These are phyloP conservation scores for Fusarium torreyae DNA, from an alignment of 2,329 filamentous ascomycete species.

Conservation along the genomic window DNA sequence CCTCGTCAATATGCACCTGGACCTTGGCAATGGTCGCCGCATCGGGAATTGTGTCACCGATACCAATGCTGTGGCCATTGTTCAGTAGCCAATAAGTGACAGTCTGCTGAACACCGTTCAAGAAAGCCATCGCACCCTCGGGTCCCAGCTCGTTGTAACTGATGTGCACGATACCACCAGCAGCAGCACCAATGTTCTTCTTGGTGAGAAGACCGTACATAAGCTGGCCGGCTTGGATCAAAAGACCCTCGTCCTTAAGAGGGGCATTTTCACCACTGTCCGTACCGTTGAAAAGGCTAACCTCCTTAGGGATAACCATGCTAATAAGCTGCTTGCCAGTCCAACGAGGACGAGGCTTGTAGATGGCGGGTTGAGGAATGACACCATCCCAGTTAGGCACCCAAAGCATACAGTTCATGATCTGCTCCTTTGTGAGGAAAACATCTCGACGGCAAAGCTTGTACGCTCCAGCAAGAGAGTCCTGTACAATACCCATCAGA, in stretches of 20 bases:
- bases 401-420: constrained; percentile 98
- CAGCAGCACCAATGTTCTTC: constrained; percentile 91
- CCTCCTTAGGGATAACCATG: constrained; percentile 88
- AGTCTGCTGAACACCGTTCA: constrained; percentile 94
- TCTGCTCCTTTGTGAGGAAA: constrained; percentile 89
- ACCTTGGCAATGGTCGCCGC: constrained; percentile 86
- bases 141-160: constrained; percentile 96
- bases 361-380: constrained; percentile 91
- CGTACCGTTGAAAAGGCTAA: constrained; percentile 80
- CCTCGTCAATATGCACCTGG: constrained; percentile 82
- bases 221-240: constrained; percentile 89
- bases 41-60: constrained; percentile 97
- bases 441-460: constrained; percentile 95
- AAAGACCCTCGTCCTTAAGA: constrained; percentile 80
- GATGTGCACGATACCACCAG: constrained; percentile 93
- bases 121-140: constrained; percentile 90
- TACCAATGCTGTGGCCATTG: constrained; percentile 97
- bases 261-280: constrained; percentile 74
- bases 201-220: constrained; percentile 93
- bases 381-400: constrained; percentile 98
- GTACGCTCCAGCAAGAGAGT: constrained; percentile 96
- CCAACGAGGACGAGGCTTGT: constrained; percentile 94
- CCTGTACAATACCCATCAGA: constrained; percentile 99
- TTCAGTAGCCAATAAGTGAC: constrained; percentile 98
- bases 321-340: constrained; percentile 98